Evolutionary conservation across 345 rosid genomes (phyloP), one percentile per base, ranked within the genome.

Genomic region (Laguncularia racemosa): DNA sequence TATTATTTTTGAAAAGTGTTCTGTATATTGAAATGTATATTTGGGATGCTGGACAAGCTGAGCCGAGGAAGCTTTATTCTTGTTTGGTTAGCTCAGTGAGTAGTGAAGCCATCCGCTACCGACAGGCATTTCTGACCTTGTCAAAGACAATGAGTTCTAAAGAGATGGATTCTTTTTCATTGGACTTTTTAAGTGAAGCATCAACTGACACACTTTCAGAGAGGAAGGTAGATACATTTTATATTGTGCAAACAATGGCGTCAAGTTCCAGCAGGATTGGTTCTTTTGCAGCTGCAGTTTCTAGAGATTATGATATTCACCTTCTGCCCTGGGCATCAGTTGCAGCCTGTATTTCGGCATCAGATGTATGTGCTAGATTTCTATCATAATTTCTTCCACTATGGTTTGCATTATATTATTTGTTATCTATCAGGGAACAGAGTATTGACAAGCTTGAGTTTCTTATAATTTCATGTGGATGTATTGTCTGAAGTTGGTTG

Each of bases 241-340:
- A 84, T 68, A 68, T 91, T 16, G 96, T 81, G 59, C 98, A 91
- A 71, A 78, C 77, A 51, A 88, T 91, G 98, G 98, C 95, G 19
- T 70, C 96, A 4, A 45, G 78, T 19, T 76, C 86, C 57, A 84
- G 95, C 48, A 78, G 86, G 67, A 81, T 88, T 72, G 86, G 75
- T 72, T 71, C 82, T 53, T 86, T 88, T 73, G 86, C 98, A 33
- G 84, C 85, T 61, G 74, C 86, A 69, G 98, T 88, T 46, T 84
- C 88, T 67, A 82, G 79, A 77, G 98, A 91, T 57, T 88, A 88
- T 75, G 98, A 88, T 73, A 82, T 91, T 60, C 92, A 91, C 57
- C 73, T 91, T 59, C 75, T 85, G 61, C 98, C 98, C 20, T 91
- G 98, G 98, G 98, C 85, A 51, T 85, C 98, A 14, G 80, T 85